Evolutionary conservation across 345 rosid species (phyloP), one percentile per base, ranked within the genome.

Genomic region (Linum tenue): DNA sequence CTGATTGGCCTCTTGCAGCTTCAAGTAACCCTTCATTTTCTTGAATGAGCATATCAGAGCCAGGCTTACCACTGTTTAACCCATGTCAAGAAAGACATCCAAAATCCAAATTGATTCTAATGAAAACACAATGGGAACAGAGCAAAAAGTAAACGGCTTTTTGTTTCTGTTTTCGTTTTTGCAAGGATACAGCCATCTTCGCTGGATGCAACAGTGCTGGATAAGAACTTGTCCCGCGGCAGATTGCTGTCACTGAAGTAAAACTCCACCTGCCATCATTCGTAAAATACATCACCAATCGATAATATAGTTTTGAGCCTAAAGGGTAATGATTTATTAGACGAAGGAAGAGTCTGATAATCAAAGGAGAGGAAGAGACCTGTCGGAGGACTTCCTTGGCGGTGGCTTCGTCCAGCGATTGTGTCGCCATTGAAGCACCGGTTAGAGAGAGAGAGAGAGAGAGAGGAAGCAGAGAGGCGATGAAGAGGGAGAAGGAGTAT

Each of bases 231-330:
- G 58, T 94, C 99, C 55, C 92, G 81, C 1, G 96, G 96, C 15
- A 94, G 81, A 72, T 94, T 94, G 74, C 97, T 94, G 56, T 90
- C 97, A 60, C 99, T 83, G 84, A 88, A 94, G 77, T 94, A 94
- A 72, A 86, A 94, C 81, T 88, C 97, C 12, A 94, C 97, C 97
- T 92, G 84, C 37, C 62, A 44, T 40, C 1, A n/a, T 56, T 14
- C 55, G 11, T 3, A 67, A 53, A 64, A 16, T 35, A 43, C 7
- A 31, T 37, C 17, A 51, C 3, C 36, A 61, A 65, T 16, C 31
- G 31, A 57, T 39, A 0, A 39, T 42, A 60, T 51, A 59, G n/a
- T 44, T 14, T 22, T 22, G 31, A 22, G 31, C 31, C 31, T 22
- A 55, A 7, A 12, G 3, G 5, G 3, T 3, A 61, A 55, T 4